Evolutionary conservation across 106 monocot genomes (phyloP).

Genomic region (Acorus gramineus): DNA sequence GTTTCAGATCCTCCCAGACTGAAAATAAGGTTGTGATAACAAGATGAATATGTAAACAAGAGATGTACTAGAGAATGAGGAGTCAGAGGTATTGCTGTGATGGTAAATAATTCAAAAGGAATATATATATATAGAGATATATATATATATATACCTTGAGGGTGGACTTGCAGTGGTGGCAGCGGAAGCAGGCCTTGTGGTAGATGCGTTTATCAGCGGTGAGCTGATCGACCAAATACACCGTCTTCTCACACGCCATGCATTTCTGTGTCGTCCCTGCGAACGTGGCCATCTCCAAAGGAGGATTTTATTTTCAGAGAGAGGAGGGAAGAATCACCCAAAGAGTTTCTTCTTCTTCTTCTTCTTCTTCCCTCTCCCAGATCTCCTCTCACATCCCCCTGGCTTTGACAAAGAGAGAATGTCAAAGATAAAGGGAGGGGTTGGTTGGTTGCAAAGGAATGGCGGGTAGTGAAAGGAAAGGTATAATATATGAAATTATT

Average conservation of each 20-base stretch:
- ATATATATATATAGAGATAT: background rate
- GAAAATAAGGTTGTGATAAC: no score
- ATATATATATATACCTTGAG: no score
- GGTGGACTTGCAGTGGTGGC: constrained; percentile 89
- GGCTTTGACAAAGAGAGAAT: no score
- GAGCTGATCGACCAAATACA: constrained; percentile 85
- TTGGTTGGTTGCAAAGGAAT: no score
- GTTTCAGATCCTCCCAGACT: no score
- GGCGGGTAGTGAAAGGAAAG: no score
- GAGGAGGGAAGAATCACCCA: background rate
- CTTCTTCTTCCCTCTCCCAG: background rate
- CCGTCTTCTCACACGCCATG: constrained; percentile 74
- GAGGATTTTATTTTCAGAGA: background rate
- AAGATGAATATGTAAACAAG: no score
- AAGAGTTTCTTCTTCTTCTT: background rate
- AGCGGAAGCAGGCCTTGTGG: constrained; percentile 88
- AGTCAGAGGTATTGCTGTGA: no score
- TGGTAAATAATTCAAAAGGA: background rate
- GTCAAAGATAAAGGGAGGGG: no score
- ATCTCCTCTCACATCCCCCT: no score
- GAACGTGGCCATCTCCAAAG: constrained; percentile 21
- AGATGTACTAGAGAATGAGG: no score
- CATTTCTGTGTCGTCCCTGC: constrained; percentile 60
- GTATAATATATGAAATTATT: no score
- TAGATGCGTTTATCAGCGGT: constrained; percentile 74